Percentiles rank a stretch among this genome's conserved stretches.
Evolutionary conservation across 331 rosid species (phyloP).

Genomic region (Acacia pycnantha): DNA sequence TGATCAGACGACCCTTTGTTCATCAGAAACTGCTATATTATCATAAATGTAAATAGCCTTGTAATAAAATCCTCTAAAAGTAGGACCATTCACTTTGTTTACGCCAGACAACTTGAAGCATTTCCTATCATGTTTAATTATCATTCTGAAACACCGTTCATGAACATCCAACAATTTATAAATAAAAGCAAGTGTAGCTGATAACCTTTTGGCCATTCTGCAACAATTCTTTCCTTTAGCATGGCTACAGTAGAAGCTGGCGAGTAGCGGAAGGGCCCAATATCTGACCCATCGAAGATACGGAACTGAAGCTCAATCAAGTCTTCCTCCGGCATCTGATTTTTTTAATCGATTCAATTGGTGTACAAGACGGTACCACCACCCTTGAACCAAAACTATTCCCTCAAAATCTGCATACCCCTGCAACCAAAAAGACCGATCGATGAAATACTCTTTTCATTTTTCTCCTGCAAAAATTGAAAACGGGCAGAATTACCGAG

Average conservation of each 20-base stretch:
- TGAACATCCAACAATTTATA: background rate
- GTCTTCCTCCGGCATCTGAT: constrained; percentile 88
- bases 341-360: background rate
- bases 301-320: constrained; percentile 80
- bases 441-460: background rate
- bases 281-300: constrained; percentile 75
- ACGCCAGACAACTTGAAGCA: constrained; percentile 16
- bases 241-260: constrained; percentile 62
- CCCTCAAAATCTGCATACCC: constrained; percentile 2
- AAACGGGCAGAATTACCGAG: background rate
- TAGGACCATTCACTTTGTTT: constrained; percentile 1
- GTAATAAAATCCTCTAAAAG: background rate
- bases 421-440: constrained; percentile 4
- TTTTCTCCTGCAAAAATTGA: background rate
- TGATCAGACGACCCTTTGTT: background rate
- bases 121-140: constrained; percentile 4
- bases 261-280: constrained; percentile 74
- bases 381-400: background rate
- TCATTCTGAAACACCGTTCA: constrained; percentile 7
- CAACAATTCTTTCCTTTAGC: constrained; percentile 71
- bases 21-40: background rate
- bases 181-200: background rate
- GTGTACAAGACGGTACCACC: background rate
- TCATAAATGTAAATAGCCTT: background rate
- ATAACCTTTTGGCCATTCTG: constrained; percentile 85